These are phyloP conservation scores for Amanita exitialis DNA, from an alignment of 768 basidiomycete species.

Conservation along the genomic window DNA sequence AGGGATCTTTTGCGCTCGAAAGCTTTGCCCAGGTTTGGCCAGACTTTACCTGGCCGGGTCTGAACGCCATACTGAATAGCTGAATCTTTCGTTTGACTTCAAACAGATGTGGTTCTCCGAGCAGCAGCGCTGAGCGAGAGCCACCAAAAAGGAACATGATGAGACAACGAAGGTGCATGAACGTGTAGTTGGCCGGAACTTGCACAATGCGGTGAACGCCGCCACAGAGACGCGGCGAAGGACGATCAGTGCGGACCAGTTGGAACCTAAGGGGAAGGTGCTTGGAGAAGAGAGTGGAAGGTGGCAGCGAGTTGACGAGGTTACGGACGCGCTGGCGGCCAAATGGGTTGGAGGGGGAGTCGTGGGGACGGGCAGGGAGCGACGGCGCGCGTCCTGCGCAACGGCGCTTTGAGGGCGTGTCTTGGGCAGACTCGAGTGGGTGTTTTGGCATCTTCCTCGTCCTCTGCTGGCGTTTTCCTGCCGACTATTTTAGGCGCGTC, in stretches of 20 bases:
- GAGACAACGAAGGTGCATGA: slow-evolving; percentile 53
- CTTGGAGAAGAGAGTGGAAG: slow-evolving; percentile 40
- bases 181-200: slow-evolving; percentile 62
- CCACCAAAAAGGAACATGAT: slow-evolving; percentile 50
- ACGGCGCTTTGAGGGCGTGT: slow-evolving; percentile 1
- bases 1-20: slow-evolving; percentile 44
- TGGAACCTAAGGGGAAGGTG: slow-evolving; percentile 61
- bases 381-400: slow-evolving; percentile 11
- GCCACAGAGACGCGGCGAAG: slow-evolving; percentile 23
- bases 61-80: slow-evolving; percentile 28
- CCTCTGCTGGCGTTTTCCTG: no score
- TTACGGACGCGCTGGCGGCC: slow-evolving; percentile 40
- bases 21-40: slow-evolving; percentile 39
- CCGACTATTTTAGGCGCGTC: not conserved
- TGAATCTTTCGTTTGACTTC: slow-evolving; percentile 42
- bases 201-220: slow-evolving; percentile 58
- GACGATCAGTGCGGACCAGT: slow-evolving; percentile 27
- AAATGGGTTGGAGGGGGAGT: slow-evolving; percentile 67
- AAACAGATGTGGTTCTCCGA: slow-evolving; percentile 42
- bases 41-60: slow-evolving; percentile 42
- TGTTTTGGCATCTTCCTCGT: not conserved
- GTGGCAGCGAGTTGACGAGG: slow-evolving; percentile 27
- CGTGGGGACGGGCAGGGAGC: slow-evolving; percentile 31
- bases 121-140: slow-evolving; percentile 10
- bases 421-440: not conserved